Conservation (phyloP, 441 rosid species). For the Gossypium davidsonii region DNA sequence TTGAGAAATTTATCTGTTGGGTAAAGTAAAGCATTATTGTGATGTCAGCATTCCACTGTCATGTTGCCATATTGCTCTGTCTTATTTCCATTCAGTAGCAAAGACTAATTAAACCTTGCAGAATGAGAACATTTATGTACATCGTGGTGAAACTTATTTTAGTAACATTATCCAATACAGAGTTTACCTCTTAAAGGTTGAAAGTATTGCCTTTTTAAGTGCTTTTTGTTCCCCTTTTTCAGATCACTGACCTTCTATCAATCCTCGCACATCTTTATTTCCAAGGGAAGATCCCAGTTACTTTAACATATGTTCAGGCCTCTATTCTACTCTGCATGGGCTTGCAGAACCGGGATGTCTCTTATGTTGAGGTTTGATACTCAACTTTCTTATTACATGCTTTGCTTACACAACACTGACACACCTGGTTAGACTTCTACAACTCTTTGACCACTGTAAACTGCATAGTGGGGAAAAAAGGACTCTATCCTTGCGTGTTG, state of each 20-base stretch:
- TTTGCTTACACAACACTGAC: background rate
- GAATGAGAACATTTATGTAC: background rate
- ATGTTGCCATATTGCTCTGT: background rate
- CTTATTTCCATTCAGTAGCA: background rate
- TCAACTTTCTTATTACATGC: conserved; percentile 1
- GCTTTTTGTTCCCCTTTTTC: conserved; percentile 13
- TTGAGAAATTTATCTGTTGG: conserved; percentile 3
- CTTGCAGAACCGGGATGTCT: conserved; percentile 63
- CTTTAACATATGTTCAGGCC: conserved; percentile 73
- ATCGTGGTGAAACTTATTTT: background rate
- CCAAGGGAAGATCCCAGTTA: conserved; percentile 73
- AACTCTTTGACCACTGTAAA: background rate
- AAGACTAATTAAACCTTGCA: background rate
- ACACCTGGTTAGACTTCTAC: background rate
- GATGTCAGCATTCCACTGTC: background rate
- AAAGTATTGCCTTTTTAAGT: background rate
- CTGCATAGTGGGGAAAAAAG: background rate
- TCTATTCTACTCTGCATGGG: conserved; percentile 81
- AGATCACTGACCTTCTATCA: conserved; percentile 66
- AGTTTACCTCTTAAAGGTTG: background rate
- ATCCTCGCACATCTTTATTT: conserved; percentile 70
- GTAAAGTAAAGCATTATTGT: background rate
- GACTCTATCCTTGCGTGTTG: background rate
- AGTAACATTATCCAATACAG: background rate
- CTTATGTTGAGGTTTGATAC: conserved; percentile 59